Conservation (phyloP, 257 asterid genomes). For the Leonotis leonurus region DNA sequence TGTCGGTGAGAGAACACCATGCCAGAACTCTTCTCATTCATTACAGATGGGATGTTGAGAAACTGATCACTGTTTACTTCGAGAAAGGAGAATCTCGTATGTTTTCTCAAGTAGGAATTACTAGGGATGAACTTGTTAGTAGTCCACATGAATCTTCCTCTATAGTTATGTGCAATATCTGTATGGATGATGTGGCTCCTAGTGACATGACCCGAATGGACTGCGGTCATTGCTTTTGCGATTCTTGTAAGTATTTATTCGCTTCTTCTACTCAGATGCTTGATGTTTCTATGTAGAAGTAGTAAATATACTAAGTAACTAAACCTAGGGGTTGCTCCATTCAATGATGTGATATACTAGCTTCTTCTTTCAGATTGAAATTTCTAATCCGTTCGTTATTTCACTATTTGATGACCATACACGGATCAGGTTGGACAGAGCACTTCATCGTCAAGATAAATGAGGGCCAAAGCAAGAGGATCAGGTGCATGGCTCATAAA, state of each 20-base stretch:
- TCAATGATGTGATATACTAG: neutral
- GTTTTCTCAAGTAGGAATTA: slow-evolving; percentile 79
- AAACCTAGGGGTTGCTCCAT: too few relatives aligned
- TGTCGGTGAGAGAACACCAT: slow-evolving; percentile 80
- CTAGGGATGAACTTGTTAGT: slow-evolving; percentile 34
- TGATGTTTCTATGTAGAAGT: neutral
- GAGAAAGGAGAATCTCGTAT: slow-evolving; percentile 72
- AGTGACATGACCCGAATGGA: slow-evolving; percentile 61
- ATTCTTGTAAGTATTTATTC: slow-evolving; percentile 59
- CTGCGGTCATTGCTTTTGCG: slow-evolving; percentile 94
- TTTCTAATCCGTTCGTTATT: too few relatives aligned
- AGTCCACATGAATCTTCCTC: slow-evolving; percentile 36
- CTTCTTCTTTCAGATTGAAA: too few relatives aligned
- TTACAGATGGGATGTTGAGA: slow-evolving; percentile 86
- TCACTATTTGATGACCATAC: neutral
- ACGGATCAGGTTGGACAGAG: slow-evolving; percentile 81
- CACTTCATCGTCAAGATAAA: slow-evolving; percentile 89
- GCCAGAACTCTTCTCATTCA: slow-evolving; percentile 94
- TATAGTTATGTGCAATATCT: slow-evolving; percentile 45
- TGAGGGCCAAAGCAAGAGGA: slow-evolving; percentile 97
- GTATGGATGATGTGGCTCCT: slow-evolving; percentile 67
- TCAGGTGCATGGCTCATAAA: slow-evolving; percentile 91
- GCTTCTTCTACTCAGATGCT: neutral
- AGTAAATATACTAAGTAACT: neutral
- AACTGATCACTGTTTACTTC: slow-evolving; percentile 56